Conservation (phyloP, 2,329 filamentous ascomycete genomes). For the Pseudogymnoascus sp. region DNA sequence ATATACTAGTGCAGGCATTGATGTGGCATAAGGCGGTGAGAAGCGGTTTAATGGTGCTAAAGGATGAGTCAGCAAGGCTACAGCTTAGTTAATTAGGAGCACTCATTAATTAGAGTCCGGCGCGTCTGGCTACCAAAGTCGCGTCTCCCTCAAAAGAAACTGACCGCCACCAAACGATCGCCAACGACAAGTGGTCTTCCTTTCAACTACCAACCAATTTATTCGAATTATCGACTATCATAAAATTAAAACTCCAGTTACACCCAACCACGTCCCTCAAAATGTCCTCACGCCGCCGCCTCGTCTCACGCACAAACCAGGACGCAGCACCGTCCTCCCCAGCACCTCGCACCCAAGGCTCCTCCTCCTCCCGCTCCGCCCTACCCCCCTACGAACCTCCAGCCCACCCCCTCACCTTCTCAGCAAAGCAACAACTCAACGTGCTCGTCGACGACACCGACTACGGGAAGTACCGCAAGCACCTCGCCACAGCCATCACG, state of each 20-base stretch:
- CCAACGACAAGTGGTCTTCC: neutral
- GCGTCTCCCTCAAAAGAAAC: neutral
- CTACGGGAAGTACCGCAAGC: conserved; percentile 36
- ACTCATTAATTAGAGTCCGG: neutral
- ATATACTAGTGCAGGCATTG: too few species aligned
- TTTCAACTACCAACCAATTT: neutral
- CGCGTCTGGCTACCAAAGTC: neutral
- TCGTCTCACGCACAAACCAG: conserved; percentile 3
- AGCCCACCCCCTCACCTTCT: conserved; percentile 39
- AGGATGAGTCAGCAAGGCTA: neutral
- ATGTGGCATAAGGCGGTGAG: too few species aligned
- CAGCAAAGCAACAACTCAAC: conserved; percentile 37
- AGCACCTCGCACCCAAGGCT: neutral
- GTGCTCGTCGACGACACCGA: conserved; percentile 34
- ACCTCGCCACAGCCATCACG: conserved; percentile 37
- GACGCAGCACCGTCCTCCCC: neutral
- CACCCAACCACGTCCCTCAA: neutral
- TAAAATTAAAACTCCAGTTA: neutral
- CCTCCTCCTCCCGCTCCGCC: neutral
- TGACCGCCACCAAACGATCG: neutral
- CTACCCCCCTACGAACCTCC: conserved; percentile 46
- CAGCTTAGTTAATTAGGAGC: neutral
- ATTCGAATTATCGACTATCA: neutral
- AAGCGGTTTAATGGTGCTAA: too few species aligned
- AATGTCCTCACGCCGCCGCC: neutral